Conservation (phyloP, 768 basidiomycete genomes). For the Kwoniella pini region DNA sequence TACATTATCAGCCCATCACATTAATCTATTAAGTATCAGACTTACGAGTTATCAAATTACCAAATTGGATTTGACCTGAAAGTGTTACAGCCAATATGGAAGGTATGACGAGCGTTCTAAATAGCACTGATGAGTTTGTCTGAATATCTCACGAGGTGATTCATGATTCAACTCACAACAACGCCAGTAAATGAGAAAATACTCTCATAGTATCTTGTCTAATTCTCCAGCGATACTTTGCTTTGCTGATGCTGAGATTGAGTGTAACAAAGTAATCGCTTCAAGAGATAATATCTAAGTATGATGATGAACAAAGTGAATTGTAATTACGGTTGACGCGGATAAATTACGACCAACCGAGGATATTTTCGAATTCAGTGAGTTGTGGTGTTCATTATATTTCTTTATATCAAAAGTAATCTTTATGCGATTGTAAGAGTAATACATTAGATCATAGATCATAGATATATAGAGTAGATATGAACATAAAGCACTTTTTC, state of each 20-base stretch:
- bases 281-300: no score
- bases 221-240: no score
- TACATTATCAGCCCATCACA: neutral
- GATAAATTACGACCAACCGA: no score
- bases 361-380: no score
- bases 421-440: no score
- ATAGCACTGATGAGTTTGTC: no score
- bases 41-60: slow-evolving; percentile 5
- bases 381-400: no score
- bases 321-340: no score
- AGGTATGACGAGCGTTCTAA: slow-evolving; percentile 13
- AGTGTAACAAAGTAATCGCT: no score
- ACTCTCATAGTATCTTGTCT: no score
- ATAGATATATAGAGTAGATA: neutral
- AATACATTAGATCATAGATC: neutral
- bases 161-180: neutral
- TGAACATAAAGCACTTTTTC: slow-evolving; percentile 19
- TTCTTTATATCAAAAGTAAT: no score
- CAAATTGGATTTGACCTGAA: slow-evolving; percentile 3
- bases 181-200: neutral
- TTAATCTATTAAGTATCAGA: neutral
- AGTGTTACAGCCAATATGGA: slow-evolving; percentile 12
- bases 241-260: no score
- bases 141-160: neutral
- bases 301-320: neutral